Base-by-base conservation (phyloP, 1,284 basidiomycete genomes). In the Leccinum pallidistipes region DNA sequence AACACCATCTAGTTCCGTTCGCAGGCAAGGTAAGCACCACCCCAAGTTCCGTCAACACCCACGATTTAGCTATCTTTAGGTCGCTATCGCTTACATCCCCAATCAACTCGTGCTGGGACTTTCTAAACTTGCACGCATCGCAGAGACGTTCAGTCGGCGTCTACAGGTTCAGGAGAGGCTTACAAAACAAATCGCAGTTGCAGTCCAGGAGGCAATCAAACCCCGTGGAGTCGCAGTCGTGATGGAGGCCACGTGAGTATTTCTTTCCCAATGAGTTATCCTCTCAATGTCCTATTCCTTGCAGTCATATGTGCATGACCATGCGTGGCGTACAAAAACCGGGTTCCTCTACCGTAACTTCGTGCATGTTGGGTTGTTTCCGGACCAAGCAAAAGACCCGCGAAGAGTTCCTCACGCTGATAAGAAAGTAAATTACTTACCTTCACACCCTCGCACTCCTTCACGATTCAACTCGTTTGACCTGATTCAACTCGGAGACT, bases 251-350 rank as follows among this genome's bases (percentile, higher is more conserved):
- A 94, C 92, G 94, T 95, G 75, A 78, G 93, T 85, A 4, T 49
- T 11, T 58, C 62, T 34, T 21, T 9, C 5, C 56, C 45, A 56
- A 47, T 64, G 38, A 12, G 63, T 53, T 55, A n/a, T 59, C 52
- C 12, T 38, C 63, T 62, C 64, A 67, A 51, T 62, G 54, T 60
- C 63, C 66, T 64, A 49, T 64, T 55, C 59, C n/a, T 32, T 58
- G 5, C 72, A 97, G 95, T 45, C 97, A 99, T 79, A 85, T 99
- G 79, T 99, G 97, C 75, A 99, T 99, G 97, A 95, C 96, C 1
- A 99, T 99, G 96, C 90, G 97, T 62, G 97, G 97, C 47, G 97
- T 99, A 1, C 97, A 99, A 78, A 99, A 99, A 78, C 97, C 97
- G 2, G 97, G 97, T 31, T 86, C 97, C 7, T 87, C 91, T 21